A percentile compares a stretch with the other conserved stretches of the same genome.
phyloP scores from a whole-genome alignment of 2,329 filamentous ascomycete species.

The Verticillium isaacii region DNA sequence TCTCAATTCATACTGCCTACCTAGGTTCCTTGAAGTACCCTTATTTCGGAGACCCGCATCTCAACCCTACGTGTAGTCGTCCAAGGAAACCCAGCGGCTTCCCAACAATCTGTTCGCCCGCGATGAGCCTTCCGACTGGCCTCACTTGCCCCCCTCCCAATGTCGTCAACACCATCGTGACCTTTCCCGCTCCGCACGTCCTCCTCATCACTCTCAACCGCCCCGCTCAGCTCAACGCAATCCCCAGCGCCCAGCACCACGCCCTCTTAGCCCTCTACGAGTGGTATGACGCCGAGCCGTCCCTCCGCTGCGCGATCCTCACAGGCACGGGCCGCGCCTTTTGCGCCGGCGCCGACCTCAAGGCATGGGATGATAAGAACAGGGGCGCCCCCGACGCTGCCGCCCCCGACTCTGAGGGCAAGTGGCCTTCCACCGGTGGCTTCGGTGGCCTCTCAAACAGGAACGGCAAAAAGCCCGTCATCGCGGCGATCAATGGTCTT shows the following conservation, averaged over 20 bases:
- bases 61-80: no score
- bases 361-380: conserved; percentile 53
- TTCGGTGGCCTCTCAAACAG: conserved; percentile 50
- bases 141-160: conserved; percentile 23
- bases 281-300: conserved; percentile 60
- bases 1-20: no score
- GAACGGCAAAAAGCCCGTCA: conserved; percentile 66
- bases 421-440: conserved; percentile 8
- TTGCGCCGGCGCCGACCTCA: conserved; percentile 64
- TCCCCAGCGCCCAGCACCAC: conserved; percentile 43
- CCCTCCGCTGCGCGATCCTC: conserved; percentile 56
- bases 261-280: conserved; percentile 37
- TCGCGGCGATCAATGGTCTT: conserved; percentile 72
- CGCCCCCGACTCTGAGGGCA: conserved; percentile 3
- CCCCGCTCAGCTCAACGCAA: conserved; percentile 52
- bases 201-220: conserved; percentile 58
- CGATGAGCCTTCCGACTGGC: neutral
- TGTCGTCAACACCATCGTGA: conserved; percentile 35
- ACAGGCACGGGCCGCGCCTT: conserved; percentile 62
- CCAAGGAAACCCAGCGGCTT: no score
- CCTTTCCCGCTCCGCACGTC: conserved; percentile 49
- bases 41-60: no score
- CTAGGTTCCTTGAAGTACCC: no score
- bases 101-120: neutral
- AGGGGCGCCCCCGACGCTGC: neutral